phyloP scores from a whole-genome alignment of 805 yeast genomes.

The Wickerhamiella parazyma region DNA sequence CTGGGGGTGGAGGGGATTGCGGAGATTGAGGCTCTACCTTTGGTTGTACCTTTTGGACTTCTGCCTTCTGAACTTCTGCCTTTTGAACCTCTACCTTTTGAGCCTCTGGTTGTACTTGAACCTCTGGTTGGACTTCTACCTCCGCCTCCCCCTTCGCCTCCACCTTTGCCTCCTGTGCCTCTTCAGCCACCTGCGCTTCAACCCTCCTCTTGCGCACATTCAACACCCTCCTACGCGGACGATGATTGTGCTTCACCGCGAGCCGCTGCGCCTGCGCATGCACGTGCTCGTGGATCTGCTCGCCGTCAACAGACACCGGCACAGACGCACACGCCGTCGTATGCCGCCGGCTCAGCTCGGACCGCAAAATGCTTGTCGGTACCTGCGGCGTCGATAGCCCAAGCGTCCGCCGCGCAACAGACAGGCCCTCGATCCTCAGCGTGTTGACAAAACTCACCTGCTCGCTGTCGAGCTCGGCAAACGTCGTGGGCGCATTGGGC shows the following conservation, averaged over 20 bases:
- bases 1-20: neutral
- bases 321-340: slow-evolving; percentile 21
- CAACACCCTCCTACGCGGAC: slow-evolving; percentile 24
- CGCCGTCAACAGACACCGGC: slow-evolving; percentile 9
- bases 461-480: slow-evolving; percentile 40
- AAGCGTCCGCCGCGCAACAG: slow-evolving; percentile 67
- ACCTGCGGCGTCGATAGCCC: slow-evolving; percentile 51
- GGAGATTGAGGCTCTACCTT: too few species aligned
- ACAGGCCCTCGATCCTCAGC: slow-evolving; percentile 51
- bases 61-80: too few species aligned
- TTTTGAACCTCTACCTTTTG: too few species aligned
- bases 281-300: slow-evolving; percentile 21
- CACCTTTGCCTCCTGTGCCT: too few species aligned
- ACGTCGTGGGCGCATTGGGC: slow-evolving; percentile 28
- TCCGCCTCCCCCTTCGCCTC: too few species aligned
- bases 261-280: slow-evolving; percentile 14
- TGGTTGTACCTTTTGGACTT: too few species aligned
- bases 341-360: slow-evolving; percentile 28
- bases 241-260: slow-evolving; percentile 12
- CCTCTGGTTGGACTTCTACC: too few species aligned
- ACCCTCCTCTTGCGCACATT: slow-evolving; percentile 13
- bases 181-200: too few species aligned
- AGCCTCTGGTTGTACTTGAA: too few species aligned
- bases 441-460: slow-evolving; percentile 56
- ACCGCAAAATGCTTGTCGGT: slow-evolving; percentile 44